Evolutionary conservation across 192 early-diverging fungal species (phyloP).

Genomic region (Phlyctochytrium arcticum): DNA sequence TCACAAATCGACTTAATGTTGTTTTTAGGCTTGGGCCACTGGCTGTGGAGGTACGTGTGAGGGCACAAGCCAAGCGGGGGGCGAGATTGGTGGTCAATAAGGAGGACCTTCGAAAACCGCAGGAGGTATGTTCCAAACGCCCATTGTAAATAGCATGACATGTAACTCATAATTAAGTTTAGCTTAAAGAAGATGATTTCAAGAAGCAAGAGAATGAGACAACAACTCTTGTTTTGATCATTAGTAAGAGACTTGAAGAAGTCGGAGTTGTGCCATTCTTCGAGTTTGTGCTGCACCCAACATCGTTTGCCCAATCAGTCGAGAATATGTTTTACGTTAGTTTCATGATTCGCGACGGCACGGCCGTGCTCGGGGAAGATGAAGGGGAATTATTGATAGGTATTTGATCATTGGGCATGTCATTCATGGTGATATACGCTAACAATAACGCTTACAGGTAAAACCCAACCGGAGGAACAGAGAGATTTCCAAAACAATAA

Average conservation of each 20-base stretch:
- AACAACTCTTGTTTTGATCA: conserved; percentile 67
- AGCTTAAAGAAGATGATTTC: conserved; percentile 68
- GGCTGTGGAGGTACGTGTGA: conserved; percentile 53
- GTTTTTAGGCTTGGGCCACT: conserved; percentile 68
- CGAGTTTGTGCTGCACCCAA: conserved; percentile 83
- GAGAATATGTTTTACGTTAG: conserved; percentile 98
- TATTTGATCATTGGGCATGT: too few relatives aligned
- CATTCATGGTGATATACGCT: too few relatives aligned
- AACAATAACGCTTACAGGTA: too few relatives aligned
- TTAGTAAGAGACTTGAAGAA: conserved; percentile 58
- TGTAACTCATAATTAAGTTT: too few relatives aligned
- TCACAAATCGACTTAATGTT: neutral
- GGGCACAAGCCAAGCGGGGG: conserved; percentile 18
- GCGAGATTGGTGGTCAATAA: conserved; percentile 14
- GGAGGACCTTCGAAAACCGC: conserved; percentile 20
- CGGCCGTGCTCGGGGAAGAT: conserved; percentile 66
- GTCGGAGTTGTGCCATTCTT: conserved; percentile 59
- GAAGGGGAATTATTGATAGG: conserved; percentile 57
- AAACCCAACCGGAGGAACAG: too few relatives aligned
- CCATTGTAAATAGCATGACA: too few relatives aligned
- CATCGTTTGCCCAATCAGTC: conserved; percentile 83
- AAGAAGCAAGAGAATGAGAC: conserved; percentile 83
- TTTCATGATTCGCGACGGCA: conserved; percentile 88
- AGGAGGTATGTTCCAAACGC: neutral
- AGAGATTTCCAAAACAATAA: conserved; percentile 3